These are phyloP conservation scores for Labyrinthula sp. DNA, from an alignment of 352 stramenopile genomes.

Conservation along the genomic window DNA sequence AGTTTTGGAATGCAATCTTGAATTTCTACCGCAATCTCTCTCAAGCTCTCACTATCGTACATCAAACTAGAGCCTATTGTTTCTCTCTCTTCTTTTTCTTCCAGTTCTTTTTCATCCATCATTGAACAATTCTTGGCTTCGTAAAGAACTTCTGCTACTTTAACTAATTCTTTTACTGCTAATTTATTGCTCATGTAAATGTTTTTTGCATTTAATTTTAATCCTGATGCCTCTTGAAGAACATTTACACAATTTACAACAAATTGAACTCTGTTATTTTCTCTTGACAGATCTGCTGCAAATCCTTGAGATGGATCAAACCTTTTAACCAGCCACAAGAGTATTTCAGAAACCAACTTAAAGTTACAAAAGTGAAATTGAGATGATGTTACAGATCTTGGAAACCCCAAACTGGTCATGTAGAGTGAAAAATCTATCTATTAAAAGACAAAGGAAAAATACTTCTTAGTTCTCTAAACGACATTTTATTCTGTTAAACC, in stretches of 20 bases:
- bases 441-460: background rate
- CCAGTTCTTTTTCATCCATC: conserved; percentile 41
- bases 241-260: conserved; percentile 48
- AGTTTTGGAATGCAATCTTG: conserved; percentile 68
- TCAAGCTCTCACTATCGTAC: conserved; percentile 20
- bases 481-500: conserved; percentile 5
- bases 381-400: conserved; percentile 54
- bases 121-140: conserved; percentile 41
- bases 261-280: conserved; percentile 78
- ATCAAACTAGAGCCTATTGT: conserved; percentile 47
- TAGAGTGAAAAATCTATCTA: conserved; percentile 73
- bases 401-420: conserved; percentile 76
- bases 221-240: conserved; percentile 60
- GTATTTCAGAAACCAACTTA: conserved; percentile 71
- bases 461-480: conserved; percentile 24
- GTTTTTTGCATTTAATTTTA: conserved; percentile 75
- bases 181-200: conserved; percentile 74
- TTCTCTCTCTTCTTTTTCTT: conserved; percentile 45
- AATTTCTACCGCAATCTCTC: conserved; percentile 64
- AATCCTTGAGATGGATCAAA: conserved; percentile 53
- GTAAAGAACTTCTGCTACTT: conserved; percentile 72
- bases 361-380: conserved; percentile 90
- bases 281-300: conserved; percentile 73
- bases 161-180: conserved; percentile 71
- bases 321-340: conserved; percentile 85